These are phyloP conservation scores for Andrographis paniculata DNA, from an alignment of 305 asterid species.

Conservation along the genomic window DNA sequence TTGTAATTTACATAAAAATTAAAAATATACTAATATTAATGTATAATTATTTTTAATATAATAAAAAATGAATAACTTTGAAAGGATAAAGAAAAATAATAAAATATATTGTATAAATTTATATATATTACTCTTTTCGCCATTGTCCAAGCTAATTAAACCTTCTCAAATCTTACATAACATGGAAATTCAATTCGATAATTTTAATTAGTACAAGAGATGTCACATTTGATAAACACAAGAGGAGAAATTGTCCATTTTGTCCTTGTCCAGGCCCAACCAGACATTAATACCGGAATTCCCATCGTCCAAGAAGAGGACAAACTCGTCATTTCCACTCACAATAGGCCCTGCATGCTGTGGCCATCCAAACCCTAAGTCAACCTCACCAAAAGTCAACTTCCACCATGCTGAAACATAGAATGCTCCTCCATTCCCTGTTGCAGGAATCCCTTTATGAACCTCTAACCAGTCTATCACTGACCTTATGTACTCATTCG, in stretches of 20 bases:
- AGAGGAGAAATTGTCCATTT: conserved; percentile 23
- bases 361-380: conserved; percentile 31
- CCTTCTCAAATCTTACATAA: no score
- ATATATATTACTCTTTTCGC: no score
- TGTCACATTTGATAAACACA: conserved; percentile 23
- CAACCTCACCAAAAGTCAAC: conserved; percentile 25
- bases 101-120: no score
- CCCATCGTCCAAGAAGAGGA: conserved; percentile 23
- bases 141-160: no score
- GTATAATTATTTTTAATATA: no score
- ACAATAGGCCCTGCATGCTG: conserved; percentile 34
- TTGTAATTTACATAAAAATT: no score
- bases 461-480: conserved; percentile 39
- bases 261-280: conserved; percentile 32
- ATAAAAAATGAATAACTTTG: no score
- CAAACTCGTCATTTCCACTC: conserved; percentile 40
- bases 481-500: conserved; percentile 26
- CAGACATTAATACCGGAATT: conserved; percentile 27
- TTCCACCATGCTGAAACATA: conserved; percentile 43
- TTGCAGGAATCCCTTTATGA: conserved; percentile 27
- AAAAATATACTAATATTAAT: no score
- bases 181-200: no score
- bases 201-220: no score
- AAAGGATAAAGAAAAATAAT: no score
- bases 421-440: conserved; percentile 23